These are phyloP conservation scores for Discostella pseudostelligera DNA, from an alignment of 108 stramenopile genomes.

Conservation along the genomic window DNA sequence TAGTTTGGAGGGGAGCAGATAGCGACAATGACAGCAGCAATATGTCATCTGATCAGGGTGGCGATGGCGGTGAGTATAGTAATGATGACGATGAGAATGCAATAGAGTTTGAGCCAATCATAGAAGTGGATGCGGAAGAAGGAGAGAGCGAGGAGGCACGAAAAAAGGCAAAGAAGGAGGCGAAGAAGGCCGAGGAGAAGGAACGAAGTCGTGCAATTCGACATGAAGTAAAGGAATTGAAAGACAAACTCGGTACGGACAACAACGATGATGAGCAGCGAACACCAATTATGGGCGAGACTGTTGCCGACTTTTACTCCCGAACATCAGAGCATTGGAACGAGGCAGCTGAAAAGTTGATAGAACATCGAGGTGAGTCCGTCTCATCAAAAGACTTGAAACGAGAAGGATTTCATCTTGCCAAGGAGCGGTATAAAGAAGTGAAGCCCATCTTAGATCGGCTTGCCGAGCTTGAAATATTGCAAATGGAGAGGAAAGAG, in stretches of 20 bases:
- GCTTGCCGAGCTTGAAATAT: conserved; percentile 53
- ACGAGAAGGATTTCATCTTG: conserved; percentile 74
- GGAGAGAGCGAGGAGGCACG: conserved; percentile 40
- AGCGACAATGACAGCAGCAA: conserved; percentile 75
- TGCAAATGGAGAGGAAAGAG: conserved; percentile 38
- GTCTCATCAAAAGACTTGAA: conserved; percentile 75
- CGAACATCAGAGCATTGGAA: conserved; percentile 78
- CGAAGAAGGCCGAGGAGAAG: conserved; percentile 49
- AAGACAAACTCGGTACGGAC: conserved; percentile 52
- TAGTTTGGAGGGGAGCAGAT: conserved; percentile 85
- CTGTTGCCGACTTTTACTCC: conserved; percentile 81
- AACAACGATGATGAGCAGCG: conserved; percentile 45
- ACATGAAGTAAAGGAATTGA: conserved; percentile 66
- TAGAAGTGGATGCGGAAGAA: conserved; percentile 48
- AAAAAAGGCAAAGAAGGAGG: conserved; percentile 45
- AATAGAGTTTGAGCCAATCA: conserved; percentile 4
- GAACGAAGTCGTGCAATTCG: conserved; percentile 45
- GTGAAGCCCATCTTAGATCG: conserved; percentile 55
- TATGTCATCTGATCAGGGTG: conserved; percentile 60
- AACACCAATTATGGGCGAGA: conserved; percentile 68
- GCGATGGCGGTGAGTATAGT: conserved; percentile 59
- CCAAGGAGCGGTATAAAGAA: conserved; percentile 47
- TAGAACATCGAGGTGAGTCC: conserved; percentile 34
- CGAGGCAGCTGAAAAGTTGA: conserved; percentile 34
- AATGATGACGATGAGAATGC: conserved; percentile 27